Percentiles rank a stretch among this genome's conserved stretches.
Evolutionary conservation across 192 early-diverging fungal genomes (phyloP).

Genomic region (Lunasporangiospora selenospora): DNA sequence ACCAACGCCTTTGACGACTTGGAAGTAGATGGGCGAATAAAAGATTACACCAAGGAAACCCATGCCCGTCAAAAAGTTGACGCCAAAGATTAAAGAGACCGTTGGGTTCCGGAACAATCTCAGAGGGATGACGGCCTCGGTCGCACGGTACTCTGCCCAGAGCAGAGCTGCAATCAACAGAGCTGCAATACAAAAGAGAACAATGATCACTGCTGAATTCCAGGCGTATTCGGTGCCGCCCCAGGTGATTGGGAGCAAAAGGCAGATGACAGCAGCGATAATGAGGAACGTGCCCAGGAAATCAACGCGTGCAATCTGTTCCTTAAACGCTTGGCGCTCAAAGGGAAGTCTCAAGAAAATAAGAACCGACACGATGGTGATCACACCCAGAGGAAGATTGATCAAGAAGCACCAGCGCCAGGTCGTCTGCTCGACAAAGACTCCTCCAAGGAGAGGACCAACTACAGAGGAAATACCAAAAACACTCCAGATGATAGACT

Average conservation of each 20-base stretch:
- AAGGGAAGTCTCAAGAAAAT: slow-evolving; percentile 67
- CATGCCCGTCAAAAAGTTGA: slow-evolving; percentile 70
- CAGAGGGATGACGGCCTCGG: slow-evolving; percentile 79
- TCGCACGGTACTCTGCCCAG: slow-evolving; percentile 67
- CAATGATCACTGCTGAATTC: slow-evolving; percentile 66
- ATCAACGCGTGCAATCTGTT: slow-evolving; percentile 76
- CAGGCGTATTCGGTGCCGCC: slow-evolving; percentile 79
- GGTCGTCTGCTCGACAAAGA: slow-evolving; percentile 71
- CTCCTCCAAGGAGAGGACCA: slow-evolving; percentile 87
- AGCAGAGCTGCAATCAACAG: slow-evolving; percentile 60
- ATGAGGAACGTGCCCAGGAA: slow-evolving; percentile 62
- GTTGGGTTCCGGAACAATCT: slow-evolving; percentile 68
- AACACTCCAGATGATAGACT: slow-evolving; percentile 80
- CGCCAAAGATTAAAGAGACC: slow-evolving; percentile 62
- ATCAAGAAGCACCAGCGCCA: slow-evolving; percentile 87
- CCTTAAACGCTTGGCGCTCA: slow-evolving; percentile 52
- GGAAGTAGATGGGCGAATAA: slow-evolving; percentile 85
- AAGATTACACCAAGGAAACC: slow-evolving; percentile 69
- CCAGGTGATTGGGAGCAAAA: slow-evolving; percentile 75
- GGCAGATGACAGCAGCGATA: slow-evolving; percentile 58
- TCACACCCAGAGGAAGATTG: slow-evolving; percentile 82
- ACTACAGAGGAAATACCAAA: slow-evolving; percentile 81
- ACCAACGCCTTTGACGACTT: slow-evolving; percentile 75
- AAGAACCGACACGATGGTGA: slow-evolving; percentile 63
- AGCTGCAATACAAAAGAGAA: slow-evolving; percentile 55